phyloP scores from a whole-genome alignment of 2,329 filamentous ascomycete species.

The Lojkania enalia region DNA sequence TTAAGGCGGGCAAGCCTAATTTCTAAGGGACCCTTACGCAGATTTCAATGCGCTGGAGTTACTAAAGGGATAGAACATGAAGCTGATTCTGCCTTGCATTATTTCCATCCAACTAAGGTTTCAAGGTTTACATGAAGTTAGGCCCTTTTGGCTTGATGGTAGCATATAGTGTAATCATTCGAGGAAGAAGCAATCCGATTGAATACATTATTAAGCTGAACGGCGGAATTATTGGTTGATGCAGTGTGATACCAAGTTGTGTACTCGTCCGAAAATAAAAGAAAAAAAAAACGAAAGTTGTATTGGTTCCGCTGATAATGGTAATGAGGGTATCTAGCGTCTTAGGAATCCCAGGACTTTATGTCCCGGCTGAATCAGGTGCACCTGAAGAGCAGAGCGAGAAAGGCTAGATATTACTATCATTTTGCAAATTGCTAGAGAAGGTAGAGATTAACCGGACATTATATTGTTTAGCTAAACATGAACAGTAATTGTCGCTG shows the following conservation, averaged over 20 bases:
- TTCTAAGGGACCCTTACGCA: conserved; percentile 66
- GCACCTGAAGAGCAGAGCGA: conserved; percentile 63
- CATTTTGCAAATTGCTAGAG: conserved; percentile 70
- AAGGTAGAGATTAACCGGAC: conserved; percentile 58
- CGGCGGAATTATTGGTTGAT: conserved; percentile 66
- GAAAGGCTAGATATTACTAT: conserved; percentile 66
- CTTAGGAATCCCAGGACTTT: conserved; percentile 63
- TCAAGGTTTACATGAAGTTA: conserved; percentile 7
- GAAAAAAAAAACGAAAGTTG: conserved; percentile 65
- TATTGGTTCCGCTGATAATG: conserved; percentile 65
- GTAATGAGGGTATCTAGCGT: conserved; percentile 65
- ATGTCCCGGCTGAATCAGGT: conserved; percentile 60
- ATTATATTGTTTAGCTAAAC: background rate
- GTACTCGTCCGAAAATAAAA: conserved; percentile 56
- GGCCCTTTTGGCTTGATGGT: conserved; percentile 68
- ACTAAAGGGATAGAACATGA: conserved; percentile 63
- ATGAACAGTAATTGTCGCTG: conserved; percentile 58
- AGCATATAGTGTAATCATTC: conserved; percentile 63
- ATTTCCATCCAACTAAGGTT: no score
- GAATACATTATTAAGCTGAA: conserved; percentile 64
- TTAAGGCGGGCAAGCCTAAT: conserved; percentile 64
- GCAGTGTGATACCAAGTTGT: conserved; percentile 69
- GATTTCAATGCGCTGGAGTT: conserved; percentile 68
- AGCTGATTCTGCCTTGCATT: conserved; percentile 60
- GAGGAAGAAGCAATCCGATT: conserved; percentile 64